A percentile compares a stretch with the other conserved stretches of the same genome.
These are phyloP conservation scores for Zoysia pacifica DNA, from an alignment of 176 grass and related monocot species.

Conservation along the genomic window DNA sequence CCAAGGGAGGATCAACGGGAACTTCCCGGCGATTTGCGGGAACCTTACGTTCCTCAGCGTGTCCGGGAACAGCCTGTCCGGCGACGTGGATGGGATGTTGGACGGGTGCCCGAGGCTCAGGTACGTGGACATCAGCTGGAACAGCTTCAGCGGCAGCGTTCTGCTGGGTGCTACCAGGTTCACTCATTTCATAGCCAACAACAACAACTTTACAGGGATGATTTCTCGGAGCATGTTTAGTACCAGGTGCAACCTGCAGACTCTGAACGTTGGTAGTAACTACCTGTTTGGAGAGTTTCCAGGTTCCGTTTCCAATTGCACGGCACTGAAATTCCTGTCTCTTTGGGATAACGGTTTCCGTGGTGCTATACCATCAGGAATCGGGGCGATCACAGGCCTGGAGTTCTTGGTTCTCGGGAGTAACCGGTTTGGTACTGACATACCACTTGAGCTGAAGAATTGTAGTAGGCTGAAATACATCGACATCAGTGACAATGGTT, in stretches of 20 bases:
- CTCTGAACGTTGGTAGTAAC: constrained; percentile 15
- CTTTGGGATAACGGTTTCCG: not conserved
- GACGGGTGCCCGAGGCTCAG: constrained; percentile 42
- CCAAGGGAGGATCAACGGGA: constrained; percentile 25
- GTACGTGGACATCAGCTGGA: constrained; percentile 50
- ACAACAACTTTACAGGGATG: constrained; percentile 53
- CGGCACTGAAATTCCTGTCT: constrained; percentile 29
- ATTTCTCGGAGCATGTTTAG: constrained; percentile 27
- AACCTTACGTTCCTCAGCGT: constrained; percentile 43
- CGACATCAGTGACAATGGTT: constrained; percentile 51
- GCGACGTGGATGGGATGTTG: constrained; percentile 33
- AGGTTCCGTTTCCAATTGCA: constrained; percentile 55
- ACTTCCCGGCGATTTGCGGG: constrained; percentile 41
- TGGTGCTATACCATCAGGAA: constrained; percentile 31
- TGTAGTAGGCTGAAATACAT: constrained; percentile 46
- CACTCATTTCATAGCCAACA: constrained; percentile 6
- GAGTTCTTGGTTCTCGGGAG: constrained; percentile 36
- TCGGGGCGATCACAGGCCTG: constrained; percentile 36
- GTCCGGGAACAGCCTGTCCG: constrained; percentile 45
- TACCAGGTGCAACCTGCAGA: not conserved
- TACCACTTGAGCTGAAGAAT: constrained; percentile 48
- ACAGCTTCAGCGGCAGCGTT: constrained; percentile 44
- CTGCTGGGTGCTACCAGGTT: constrained; percentile 43
- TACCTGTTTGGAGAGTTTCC: constrained; percentile 40
- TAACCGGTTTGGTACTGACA: constrained; percentile 41